phyloP scores from a whole-genome alignment of 345 rosid species.

The Arabidopsis arenosa region DNA sequence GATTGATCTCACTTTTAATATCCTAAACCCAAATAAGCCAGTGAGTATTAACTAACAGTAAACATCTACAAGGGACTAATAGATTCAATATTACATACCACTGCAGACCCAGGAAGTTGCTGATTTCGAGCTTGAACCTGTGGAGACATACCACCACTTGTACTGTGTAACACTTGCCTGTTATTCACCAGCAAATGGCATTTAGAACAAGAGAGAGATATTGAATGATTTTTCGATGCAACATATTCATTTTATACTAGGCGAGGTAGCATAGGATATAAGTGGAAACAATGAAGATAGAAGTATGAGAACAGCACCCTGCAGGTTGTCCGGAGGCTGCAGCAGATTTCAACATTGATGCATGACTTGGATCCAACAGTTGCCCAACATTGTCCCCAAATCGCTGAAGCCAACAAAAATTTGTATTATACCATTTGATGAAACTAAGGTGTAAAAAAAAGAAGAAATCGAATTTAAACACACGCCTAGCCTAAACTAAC shows the following conservation, averaged over 20 bases:
- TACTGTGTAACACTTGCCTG: constrained; percentile 95
- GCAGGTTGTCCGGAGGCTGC: constrained; percentile 81
- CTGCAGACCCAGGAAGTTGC: constrained; percentile 78
- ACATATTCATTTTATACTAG: constrained; percentile 9
- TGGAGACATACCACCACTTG: constrained; percentile 84
- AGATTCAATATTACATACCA: constrained; percentile 53
- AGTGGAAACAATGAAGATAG: constrained; percentile 32
- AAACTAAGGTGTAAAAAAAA: constrained; percentile 11
- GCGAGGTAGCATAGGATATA: constrained; percentile 12
- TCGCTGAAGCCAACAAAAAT: constrained; percentile 61
- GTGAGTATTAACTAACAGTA: constrained; percentile 17
- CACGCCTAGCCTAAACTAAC: constrained; percentile 47
- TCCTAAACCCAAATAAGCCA: constrained; percentile 65
- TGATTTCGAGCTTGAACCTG: constrained; percentile 89
- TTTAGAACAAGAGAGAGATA: constrained; percentile 23
- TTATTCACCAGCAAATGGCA: constrained; percentile 40
- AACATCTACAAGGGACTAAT: constrained; percentile 14
- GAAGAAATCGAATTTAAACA: constrained; percentile 3
- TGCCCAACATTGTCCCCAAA: constrained; percentile 86
- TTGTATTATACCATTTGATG: constrained; percentile 8
- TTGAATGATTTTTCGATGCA: background rate
- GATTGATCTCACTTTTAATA: constrained; percentile 87
- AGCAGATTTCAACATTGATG: constrained; percentile 83
- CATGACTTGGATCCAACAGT: constrained; percentile 86
- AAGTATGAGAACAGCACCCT: constrained; percentile 65